Conservation (phyloP, 805 yeast species). For the Zygotorulaspora danielsina region DNA sequence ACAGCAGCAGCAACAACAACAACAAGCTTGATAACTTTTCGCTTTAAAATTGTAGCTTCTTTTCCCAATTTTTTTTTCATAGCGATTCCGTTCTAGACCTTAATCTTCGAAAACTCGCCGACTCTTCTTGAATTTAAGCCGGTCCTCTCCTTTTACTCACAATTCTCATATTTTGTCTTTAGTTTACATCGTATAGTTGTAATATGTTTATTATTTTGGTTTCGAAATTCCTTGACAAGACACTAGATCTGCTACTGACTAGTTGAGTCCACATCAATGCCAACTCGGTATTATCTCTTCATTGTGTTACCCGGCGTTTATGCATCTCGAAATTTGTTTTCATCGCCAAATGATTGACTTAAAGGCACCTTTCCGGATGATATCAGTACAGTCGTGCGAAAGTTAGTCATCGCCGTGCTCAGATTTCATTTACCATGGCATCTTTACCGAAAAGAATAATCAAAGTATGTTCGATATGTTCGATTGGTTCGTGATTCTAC, state of each 20-base stretch:
- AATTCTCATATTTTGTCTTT: conserved; percentile 10
- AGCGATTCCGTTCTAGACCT: conserved; percentile 3
- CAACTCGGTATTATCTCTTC: too few relatives aligned
- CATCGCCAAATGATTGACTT: too few relatives aligned
- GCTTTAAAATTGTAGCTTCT: conserved; percentile 2
- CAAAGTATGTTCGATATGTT: too few relatives aligned
- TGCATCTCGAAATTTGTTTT: too few relatives aligned
- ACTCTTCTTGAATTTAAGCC: conserved; percentile 1
- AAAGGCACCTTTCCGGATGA: too few relatives aligned
- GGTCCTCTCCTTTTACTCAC: conserved; percentile 2
- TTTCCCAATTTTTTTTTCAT: conserved; percentile 1
- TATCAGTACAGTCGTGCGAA: too few relatives aligned
- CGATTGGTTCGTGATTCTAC: too few relatives aligned
- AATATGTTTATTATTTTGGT: conserved; percentile 10
- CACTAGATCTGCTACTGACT: too few relatives aligned
- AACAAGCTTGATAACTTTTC: conserved; percentile 1
- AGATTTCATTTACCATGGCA: too few relatives aligned
- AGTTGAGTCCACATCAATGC: too few relatives aligned
- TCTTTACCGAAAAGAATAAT: conserved; percentile 84
- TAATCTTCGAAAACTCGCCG: not conserved
- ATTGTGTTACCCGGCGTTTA: too few relatives aligned
- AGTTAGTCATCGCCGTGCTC: too few relatives aligned
- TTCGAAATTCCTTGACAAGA: conserved; percentile 1
- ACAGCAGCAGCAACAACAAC: conserved; percentile 19
- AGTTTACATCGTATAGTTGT: conserved; percentile 14